These are phyloP conservation scores for Triglochin maritima DNA, from an alignment of 106 monocot genomes.

Conservation along the genomic window DNA sequence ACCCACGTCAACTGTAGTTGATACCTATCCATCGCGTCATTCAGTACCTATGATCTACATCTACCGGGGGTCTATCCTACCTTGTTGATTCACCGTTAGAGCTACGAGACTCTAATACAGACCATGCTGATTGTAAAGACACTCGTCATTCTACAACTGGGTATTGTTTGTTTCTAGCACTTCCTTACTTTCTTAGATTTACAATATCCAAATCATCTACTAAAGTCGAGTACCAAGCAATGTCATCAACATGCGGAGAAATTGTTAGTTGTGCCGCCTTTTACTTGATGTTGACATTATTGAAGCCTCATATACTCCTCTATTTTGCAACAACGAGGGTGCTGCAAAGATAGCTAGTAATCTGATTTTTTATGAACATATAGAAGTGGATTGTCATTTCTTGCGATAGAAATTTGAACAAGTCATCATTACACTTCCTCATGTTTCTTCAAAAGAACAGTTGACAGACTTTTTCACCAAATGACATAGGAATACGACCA, in stretches of 20 bases:
- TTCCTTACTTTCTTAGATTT: neutral
- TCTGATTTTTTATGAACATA: too few species aligned
- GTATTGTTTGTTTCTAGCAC: neutral
- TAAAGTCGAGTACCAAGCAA: neutral
- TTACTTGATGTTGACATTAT: too few species aligned
- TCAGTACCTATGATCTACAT: neutral
- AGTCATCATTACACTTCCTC: too few species aligned
- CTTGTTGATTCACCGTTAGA: neutral
- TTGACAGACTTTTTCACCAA: too few species aligned
- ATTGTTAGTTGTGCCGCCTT: neutral
- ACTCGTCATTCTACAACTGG: neutral
- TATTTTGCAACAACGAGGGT: too few species aligned
- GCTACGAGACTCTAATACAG: neutral
- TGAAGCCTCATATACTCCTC: too few species aligned
- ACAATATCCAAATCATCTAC: neutral
- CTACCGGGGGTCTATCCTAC: neutral
- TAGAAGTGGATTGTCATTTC: too few species aligned
- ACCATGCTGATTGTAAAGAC: neutral
- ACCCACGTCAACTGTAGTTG: neutral
- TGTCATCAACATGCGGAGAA: constrained; percentile 1
- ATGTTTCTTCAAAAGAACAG: too few species aligned
- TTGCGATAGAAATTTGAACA: too few species aligned
- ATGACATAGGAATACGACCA: too few species aligned
- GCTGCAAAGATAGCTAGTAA: too few species aligned
- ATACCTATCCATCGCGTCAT: neutral